Conservation (phyloP, 768 basidiomycete genomes). For the Strobilomyces dryophilus region DNA sequence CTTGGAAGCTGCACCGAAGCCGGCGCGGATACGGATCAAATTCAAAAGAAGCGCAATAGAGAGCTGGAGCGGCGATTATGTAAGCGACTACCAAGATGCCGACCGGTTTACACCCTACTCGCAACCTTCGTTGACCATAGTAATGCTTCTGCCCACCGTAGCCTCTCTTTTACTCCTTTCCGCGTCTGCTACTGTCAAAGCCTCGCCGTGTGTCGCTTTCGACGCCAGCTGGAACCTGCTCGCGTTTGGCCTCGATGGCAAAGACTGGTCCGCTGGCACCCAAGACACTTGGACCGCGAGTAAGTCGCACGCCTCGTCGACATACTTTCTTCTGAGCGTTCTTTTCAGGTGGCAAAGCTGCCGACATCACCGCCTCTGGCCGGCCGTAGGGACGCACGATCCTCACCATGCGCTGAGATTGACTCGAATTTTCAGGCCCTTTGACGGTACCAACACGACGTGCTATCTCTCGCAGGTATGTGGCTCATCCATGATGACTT, state of each 20-base stretch:
- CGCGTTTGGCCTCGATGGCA: constrained; percentile 77
- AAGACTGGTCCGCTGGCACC: constrained; percentile 79
- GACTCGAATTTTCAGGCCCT: constrained; percentile 43
- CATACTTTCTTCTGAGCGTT: background rate
- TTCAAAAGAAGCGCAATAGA: too few species aligned
- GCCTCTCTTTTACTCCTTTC: constrained; percentile 52
- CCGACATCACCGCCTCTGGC: constrained; percentile 68
- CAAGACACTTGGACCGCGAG: constrained; percentile 64
- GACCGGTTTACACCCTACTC: too few species aligned
- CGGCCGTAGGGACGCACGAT: constrained; percentile 58
- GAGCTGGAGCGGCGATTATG: too few species aligned
- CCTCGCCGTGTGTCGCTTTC: constrained; percentile 69
- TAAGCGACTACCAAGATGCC: too few species aligned
- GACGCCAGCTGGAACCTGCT: constrained; percentile 80
- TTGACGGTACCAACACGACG: constrained; percentile 56
- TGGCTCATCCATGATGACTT: background rate
- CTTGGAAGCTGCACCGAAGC: too few species aligned
- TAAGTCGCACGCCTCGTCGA: constrained; percentile 21
- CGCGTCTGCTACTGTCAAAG: constrained; percentile 31
- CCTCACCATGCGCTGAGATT: background rate
- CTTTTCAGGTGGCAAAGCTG: constrained; percentile 35
- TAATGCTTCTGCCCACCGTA: constrained; percentile 42
- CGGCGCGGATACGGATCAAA: too few species aligned
- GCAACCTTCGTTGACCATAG: background rate
- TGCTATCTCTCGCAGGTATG: constrained; percentile 71